Evolutionary conservation across 345 rosid genomes (phyloP).

Genomic region (Brassica nigra): DNA sequence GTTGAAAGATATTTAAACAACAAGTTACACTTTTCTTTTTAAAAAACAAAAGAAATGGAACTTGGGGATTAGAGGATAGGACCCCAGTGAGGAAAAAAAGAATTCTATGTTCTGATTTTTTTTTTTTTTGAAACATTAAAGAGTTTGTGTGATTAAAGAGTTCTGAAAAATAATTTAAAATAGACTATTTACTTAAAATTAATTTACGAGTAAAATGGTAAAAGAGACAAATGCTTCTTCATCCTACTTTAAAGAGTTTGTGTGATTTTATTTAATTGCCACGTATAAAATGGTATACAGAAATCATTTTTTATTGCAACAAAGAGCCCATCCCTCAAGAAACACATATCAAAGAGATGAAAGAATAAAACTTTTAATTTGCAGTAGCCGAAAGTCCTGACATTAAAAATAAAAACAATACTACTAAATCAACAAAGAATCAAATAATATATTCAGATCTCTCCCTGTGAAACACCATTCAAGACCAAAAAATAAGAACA

Average conservation of each 20-base stretch:
- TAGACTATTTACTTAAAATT: neutral
- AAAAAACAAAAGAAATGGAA: neutral
- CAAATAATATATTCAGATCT: conserved; percentile 12
- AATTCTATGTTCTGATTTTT: neutral
- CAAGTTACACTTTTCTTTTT: conserved; percentile 23
- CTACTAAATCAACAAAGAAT: neutral
- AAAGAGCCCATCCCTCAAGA: conserved; percentile 26
- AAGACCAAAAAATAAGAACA: neutral
- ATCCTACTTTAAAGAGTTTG: conserved; percentile 4
- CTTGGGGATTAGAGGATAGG: conserved; percentile 39
- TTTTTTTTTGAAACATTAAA: no score
- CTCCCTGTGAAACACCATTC: conserved; percentile 23
- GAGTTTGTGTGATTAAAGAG: no score
- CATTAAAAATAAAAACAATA: conserved; percentile 1
- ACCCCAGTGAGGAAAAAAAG: conserved; percentile 13
- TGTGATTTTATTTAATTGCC: no score
- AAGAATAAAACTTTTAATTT: conserved; percentile 20
- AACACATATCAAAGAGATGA: neutral
- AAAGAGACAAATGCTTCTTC: conserved; percentile 15
- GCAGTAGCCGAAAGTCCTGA: conserved; percentile 30
- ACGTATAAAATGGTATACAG: neutral
- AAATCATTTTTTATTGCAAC: conserved; percentile 3
- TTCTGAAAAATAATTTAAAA: neutral
- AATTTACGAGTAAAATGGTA: neutral
- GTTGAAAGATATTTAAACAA: conserved; percentile 27